phyloP scores from a whole-genome alignment of 1,139 yeast genomes.

The Yamadazyma buinensis region DNA sequence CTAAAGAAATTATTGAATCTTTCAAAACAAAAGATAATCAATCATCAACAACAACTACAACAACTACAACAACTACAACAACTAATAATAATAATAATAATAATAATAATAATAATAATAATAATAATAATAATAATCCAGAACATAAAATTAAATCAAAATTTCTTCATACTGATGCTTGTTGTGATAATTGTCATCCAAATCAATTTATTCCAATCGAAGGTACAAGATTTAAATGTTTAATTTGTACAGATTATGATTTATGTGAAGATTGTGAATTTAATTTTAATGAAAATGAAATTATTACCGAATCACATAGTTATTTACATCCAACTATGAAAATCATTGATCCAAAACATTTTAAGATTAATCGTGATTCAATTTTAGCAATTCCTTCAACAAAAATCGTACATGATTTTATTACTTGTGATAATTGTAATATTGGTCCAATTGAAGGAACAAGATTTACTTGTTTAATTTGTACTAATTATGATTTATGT shows the following conservation, averaged over 20 bases:
- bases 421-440: slow-evolving; percentile 43
- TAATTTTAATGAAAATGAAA: slow-evolving; percentile 11
- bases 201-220: slow-evolving; percentile 25
- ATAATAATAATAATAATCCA: no score
- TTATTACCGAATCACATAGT: slow-evolving; percentile 17
- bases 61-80: not conserved
- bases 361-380: slow-evolving; percentile 6
- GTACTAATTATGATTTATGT: slow-evolving; percentile 57
- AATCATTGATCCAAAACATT: slow-evolving; percentile 18
- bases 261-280: slow-evolving; percentile 51
- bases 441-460: slow-evolving; percentile 39
- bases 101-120: no score
- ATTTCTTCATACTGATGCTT: slow-evolving; percentile 18
- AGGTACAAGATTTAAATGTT: slow-evolving; percentile 54
- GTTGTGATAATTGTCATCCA: slow-evolving; percentile 44
- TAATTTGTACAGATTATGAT: slow-evolving; percentile 54
- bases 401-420: slow-evolving; percentile 16
- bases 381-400: slow-evolving; percentile 3
- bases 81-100: not conserved
- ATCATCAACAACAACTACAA: not conserved
- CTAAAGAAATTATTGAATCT: slow-evolving; percentile 9
- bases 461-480: slow-evolving; percentile 53
- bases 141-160: not conserved
- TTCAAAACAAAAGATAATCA: slow-evolving; percentile 1
- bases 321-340: slow-evolving; percentile 32